Base-by-base conservation (phyloP, 768 basidiomycete species). In the Leucosporidium yakuticum region DNA sequence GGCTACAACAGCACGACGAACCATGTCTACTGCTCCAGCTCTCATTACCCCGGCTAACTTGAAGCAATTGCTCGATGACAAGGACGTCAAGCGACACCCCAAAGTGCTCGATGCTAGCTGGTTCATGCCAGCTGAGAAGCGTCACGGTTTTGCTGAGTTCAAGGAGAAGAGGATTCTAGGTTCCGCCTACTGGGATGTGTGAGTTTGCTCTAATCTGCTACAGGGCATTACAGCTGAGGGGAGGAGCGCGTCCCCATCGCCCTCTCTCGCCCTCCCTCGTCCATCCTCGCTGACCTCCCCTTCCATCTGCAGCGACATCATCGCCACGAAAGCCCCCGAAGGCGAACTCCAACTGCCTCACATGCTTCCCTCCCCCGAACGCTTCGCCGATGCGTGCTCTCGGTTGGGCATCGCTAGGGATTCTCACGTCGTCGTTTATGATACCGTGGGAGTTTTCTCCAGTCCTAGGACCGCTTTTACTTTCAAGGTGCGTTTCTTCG, bases 391-490 rank as follows among this genome's bases (percentile, higher is more conserved):
- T 64, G 87, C 71, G 7, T 68, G 67, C 34, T 49, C 50, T 2
- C 32, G 79, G 34, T 82, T 91, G 32, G 92, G 91, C 4, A 88
- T 99, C 70, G 79, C 80, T 27, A 83, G 85, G 19, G 80, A 83
- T 15, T 85, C 89, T 4, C 89, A 91, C 78, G 91, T 98, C 31
- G 84, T 97, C 48, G 77, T 97, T 70, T 99, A 98, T 78, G 96
- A 99, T 77, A 82, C 87, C 2, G 84, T 88, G 65, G 95, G 96
- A 17, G 81, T 97, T 23, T 97, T 98, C 82, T 91, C 90, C 4
- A 85, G 91, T 27, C 94, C 96, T 63, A 85, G 96, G 67, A 91
- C 91, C 2, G 83, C 93, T 54, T 98, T 90, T 82, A 98, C 91
- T 82, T 96, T 98, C 84, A 85, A 89, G 62, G 80, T 79, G 63